A percentile compares a stretch with the other conserved stretches of the same genome.
Conservation (phyloP, 768 basidiomycete species). For the Boletus reticulatus region DNA sequence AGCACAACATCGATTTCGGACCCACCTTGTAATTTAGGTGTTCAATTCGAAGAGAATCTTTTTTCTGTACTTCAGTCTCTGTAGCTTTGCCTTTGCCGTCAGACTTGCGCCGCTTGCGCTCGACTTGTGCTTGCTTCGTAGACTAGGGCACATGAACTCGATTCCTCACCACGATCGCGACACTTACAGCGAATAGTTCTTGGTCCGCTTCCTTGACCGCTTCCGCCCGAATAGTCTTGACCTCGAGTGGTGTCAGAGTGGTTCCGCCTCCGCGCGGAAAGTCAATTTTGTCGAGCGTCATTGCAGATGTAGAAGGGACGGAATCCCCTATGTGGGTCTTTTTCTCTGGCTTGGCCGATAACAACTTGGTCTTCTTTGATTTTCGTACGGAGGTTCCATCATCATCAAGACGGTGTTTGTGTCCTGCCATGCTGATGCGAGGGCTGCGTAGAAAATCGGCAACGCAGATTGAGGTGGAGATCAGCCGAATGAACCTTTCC, state of each 20-base stretch:
- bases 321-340: conserved; percentile 26
- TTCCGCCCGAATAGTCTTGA: conserved; percentile 82
- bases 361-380: conserved; percentile 60
- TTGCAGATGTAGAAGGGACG: conserved; percentile 35
- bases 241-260: conserved; percentile 82
- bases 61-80: conserved; percentile 31
- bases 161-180: background rate
- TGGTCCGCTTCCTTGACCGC: conserved; percentile 81
- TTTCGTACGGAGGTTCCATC: conserved; percentile 40
- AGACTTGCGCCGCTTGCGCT: conserved; percentile 48
- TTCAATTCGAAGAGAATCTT: conserved; percentile 71
- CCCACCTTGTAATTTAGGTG: conserved; percentile 90
- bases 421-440: conserved; percentile 38
- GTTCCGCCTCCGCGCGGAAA: conserved; percentile 97
- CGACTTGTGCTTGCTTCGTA: conserved; percentile 36
- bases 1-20: background rate
- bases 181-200: conserved; percentile 67
- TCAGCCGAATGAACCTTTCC: background rate
- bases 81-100: conserved; percentile 35
- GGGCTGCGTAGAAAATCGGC: background rate
- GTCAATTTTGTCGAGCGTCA: conserved; percentile 71
- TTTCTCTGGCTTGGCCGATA: conserved; percentile 25
- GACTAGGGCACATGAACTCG: conserved; percentile 36
- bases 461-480: background rate
- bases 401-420: conserved; percentile 65